Conservation (phyloP, 768 basidiomycete genomes). For the Xerocomus potaroensis region DNA sequence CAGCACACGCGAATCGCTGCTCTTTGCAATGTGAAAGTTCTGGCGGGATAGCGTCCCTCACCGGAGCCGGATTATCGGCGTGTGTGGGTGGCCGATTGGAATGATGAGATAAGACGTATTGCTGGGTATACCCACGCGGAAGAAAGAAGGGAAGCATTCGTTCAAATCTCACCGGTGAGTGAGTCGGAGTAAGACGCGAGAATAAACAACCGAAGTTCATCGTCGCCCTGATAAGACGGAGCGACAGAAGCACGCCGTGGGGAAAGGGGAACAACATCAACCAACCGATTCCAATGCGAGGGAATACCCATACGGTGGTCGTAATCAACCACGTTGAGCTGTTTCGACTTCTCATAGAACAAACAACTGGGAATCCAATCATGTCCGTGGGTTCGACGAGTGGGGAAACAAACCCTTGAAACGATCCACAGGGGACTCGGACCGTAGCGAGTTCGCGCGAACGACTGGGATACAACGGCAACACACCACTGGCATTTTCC, state of each 20-base stretch:
- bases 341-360: neutral
- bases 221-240: neutral
- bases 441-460: conserved; percentile 1
- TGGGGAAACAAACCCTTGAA: neutral
- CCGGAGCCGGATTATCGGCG: neutral
- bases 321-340: conserved; percentile 2
- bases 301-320: conserved; percentile 1
- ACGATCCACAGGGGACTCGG: neutral
- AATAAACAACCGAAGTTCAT: conserved; percentile 11
- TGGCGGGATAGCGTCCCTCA: neutral
- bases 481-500: too few relatives aligned
- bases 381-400: conserved; percentile 4
- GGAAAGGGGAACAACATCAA: neutral
- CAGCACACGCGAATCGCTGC: too few relatives aligned
- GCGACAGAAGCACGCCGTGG: conserved; percentile 16
- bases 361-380: conserved; percentile 11
- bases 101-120: neutral
- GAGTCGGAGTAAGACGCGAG: too few relatives aligned
- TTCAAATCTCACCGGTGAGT: too few relatives aligned
- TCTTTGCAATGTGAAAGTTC: neutral
- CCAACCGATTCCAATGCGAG: neutral
- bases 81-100: neutral
- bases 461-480: neutral
- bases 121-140: neutral
- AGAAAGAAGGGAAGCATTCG: neutral